phyloP scores from a whole-genome alignment of 441 rosid genomes.

The Iberis amara region DNA sequence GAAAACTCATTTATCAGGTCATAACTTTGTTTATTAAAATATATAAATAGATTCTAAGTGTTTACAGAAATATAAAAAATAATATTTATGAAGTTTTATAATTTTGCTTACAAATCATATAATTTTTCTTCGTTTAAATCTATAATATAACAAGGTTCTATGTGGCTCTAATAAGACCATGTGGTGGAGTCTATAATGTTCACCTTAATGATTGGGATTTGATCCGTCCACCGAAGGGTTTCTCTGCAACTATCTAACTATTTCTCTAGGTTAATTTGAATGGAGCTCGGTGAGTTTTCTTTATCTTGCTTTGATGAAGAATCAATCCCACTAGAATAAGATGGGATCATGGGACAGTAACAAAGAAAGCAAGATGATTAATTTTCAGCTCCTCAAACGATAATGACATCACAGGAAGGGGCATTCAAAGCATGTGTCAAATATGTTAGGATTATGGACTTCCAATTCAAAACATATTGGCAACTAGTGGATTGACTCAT shows the following conservation, averaged over 20 bases:
- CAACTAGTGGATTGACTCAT: too few relatives aligned
- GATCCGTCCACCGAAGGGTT: slow-evolving; percentile 62
- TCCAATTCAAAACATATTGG: too few relatives aligned
- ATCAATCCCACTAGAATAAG: slow-evolving; percentile 23
- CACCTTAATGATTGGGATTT: slow-evolving; percentile 61
- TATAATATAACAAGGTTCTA: slow-evolving; percentile 31
- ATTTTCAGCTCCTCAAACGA: not conserved
- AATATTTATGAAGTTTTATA: too few relatives aligned
- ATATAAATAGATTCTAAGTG: too few relatives aligned
- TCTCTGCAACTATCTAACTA: slow-evolving; percentile 73
- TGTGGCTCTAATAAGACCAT: too few relatives aligned
- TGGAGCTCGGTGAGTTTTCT: slow-evolving; percentile 17
- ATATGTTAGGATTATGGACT: too few relatives aligned
- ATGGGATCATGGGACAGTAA: slow-evolving; percentile 29
- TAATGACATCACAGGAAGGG: slow-evolving; percentile 1
- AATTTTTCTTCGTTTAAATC: too few relatives aligned
- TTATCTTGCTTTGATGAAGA: slow-evolving; percentile 27
- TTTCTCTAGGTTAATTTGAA: slow-evolving; percentile 42
- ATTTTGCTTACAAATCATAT: too few relatives aligned
- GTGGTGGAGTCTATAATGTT: slow-evolving; percentile 18
- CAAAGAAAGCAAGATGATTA: slow-evolving; percentile 8
- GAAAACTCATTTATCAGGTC: too few relatives aligned
- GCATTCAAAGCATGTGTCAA: slow-evolving; percentile 19
- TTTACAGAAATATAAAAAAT: too few relatives aligned
- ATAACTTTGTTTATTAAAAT: too few relatives aligned